These are phyloP conservation scores for Piromyces finnis DNA, from an alignment of 192 early-diverging fungal genomes.

Conservation along the genomic window DNA sequence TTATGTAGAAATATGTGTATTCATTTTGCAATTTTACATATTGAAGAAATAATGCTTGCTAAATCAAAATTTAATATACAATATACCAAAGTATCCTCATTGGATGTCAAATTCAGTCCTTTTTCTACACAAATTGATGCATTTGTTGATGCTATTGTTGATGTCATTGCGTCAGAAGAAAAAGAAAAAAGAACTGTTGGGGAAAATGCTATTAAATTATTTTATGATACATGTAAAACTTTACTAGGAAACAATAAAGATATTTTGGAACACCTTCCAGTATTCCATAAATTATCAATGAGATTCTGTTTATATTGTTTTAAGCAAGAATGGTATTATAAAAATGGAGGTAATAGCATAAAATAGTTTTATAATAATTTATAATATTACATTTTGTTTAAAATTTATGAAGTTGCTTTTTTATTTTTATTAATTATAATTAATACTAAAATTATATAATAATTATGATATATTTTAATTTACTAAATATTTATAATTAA, in stretches of 20 bases:
- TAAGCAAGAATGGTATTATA: conserved; percentile 65
- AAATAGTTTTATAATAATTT: no score
- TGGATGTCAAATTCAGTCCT: conserved; percentile 12
- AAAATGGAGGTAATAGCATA: conserved; percentile 41
- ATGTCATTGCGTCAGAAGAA: conserved; percentile 54
- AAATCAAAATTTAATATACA: not conserved
- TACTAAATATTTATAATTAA: not conserved
- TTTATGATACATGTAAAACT: conserved; percentile 33
- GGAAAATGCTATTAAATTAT: conserved; percentile 37
- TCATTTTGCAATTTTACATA: not conserved
- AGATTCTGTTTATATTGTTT: conserved; percentile 86
- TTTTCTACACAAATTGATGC: conserved; percentile 21
- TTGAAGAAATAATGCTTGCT: not conserved
- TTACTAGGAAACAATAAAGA: conserved; percentile 36
- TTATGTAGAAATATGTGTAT: not conserved
- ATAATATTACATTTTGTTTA: no score
- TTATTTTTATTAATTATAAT: no score
- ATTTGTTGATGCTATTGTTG: conserved; percentile 62
- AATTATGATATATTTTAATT: no score
- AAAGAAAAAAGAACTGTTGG: conserved; percentile 36
- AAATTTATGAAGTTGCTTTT: no score
- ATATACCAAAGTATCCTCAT: not conserved
- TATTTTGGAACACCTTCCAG: conserved; percentile 35
- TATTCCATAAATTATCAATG: conserved; percentile 62
- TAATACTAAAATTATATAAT: no score